These are phyloP conservation scores for Heliosperma pusillum DNA, from an alignment of 148 eudicot species.

Conservation along the genomic window DNA sequence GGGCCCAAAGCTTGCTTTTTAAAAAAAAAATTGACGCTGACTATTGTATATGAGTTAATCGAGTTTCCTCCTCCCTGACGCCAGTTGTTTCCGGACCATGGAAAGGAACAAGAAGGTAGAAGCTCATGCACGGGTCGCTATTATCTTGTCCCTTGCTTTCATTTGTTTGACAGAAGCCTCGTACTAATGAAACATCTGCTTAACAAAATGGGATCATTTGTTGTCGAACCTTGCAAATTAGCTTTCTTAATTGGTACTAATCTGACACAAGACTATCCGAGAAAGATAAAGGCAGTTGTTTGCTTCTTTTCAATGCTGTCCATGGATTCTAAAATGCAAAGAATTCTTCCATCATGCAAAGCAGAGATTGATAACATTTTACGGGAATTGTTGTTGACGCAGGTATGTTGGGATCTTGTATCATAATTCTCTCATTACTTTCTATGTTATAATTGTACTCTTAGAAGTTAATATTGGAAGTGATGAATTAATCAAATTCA, in stretches of 20 bases:
- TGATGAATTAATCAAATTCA: neutral
- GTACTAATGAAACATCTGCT: slow-evolving; percentile 44
- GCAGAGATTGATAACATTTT: slow-evolving; percentile 43
- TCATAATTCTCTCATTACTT: neutral
- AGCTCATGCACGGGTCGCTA: slow-evolving; percentile 36
- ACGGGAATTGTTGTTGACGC: slow-evolving; percentile 31
- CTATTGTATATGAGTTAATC: neutral
- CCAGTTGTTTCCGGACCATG: slow-evolving; percentile 57
- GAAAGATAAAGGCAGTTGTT: slow-evolving; percentile 38
- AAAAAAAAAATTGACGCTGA: neutral
- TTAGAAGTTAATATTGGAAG: neutral
- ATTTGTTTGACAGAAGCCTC: slow-evolving; percentile 46
- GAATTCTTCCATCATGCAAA: slow-evolving; percentile 46
- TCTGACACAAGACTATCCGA: slow-evolving; percentile 29
- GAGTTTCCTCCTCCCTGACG: slow-evolving; percentile 20
- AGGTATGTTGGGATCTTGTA: slow-evolving; percentile 37
- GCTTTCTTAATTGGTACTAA: slow-evolving; percentile 17
- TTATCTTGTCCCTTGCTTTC: slow-evolving; percentile 69
- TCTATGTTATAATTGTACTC: neutral
- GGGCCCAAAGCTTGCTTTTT: neutral
- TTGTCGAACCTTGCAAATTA: slow-evolving; percentile 27
- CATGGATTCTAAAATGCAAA: slow-evolving; percentile 43
- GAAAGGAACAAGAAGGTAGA: slow-evolving; percentile 15
- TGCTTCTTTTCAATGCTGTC: slow-evolving; percentile 45
- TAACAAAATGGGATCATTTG: slow-evolving; percentile 41